A percentile compares a stretch with the other conserved stretches of the same genome.
phyloP scores from a whole-genome alignment of 306 rosid genomes.

The Acmispon strigosus region DNA sequence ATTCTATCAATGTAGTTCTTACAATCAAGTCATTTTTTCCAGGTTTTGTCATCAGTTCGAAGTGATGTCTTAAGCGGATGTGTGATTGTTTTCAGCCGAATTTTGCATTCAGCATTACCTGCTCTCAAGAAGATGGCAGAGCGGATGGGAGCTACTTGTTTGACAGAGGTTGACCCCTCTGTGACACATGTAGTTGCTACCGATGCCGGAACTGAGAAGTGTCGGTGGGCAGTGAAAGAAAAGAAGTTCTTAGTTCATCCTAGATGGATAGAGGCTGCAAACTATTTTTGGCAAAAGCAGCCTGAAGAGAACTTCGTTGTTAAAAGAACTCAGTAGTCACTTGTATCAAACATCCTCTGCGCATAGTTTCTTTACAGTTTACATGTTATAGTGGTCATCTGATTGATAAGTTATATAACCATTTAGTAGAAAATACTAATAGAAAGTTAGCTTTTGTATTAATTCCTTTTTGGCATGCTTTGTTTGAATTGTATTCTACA shows the following conservation, averaged over 20 bases:
- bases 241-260: conserved; percentile 75
- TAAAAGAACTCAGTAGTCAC: conserved; percentile 21
- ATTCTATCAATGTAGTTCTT: background rate
- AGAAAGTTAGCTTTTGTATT: background rate
- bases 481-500: background rate
- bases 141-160: conserved; percentile 77
- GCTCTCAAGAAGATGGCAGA: conserved; percentile 74
- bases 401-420: background rate
- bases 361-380: background rate
- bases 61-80: conserved; percentile 55
- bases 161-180: conserved; percentile 41
- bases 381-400: background rate
- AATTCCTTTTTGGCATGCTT: no score
- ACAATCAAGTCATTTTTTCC: background rate
- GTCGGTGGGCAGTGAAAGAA: conserved; percentile 71
- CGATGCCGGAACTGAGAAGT: conserved; percentile 79
- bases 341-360: background rate
- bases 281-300: conserved; percentile 69
- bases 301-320: conserved; percentile 58
- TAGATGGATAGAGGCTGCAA: conserved; percentile 75
- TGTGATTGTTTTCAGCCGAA: conserved; percentile 59
- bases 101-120: conserved; percentile 37
- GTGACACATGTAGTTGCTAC: conserved; percentile 79
- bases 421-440: background rate
- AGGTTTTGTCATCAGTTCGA: conserved; percentile 53